A percentile compares a stretch with the other conserved stretches of the same genome.
Conservation (phyloP, 768 basidiomycete species). For the Cantharellus anzutake region DNA sequence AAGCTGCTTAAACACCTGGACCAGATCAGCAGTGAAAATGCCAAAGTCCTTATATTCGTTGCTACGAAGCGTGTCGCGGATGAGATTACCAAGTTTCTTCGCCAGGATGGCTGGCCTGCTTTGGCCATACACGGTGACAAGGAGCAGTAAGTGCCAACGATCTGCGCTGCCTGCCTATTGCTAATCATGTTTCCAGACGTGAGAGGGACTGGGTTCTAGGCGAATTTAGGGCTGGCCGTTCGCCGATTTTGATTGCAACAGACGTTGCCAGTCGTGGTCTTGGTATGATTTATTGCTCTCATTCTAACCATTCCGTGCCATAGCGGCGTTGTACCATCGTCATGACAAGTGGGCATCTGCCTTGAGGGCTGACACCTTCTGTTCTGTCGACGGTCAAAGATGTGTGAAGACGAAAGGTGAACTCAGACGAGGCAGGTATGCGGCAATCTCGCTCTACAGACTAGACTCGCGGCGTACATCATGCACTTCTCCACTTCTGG, state of each 20-base stretch:
- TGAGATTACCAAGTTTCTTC: constrained; percentile 93
- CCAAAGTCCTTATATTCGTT: constrained; percentile 97
- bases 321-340: neutral
- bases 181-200: constrained; percentile 30
- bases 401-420: no score
- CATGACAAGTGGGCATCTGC: no score
- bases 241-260: constrained; percentile 94
- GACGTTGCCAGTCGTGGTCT: constrained; percentile 99
- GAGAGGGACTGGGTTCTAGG: constrained; percentile 98
- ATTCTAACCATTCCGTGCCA: neutral
- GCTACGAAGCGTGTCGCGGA: constrained; percentile 96
- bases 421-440: no score
- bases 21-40: constrained; percentile 88
- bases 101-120: constrained; percentile 99
- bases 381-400: no score
- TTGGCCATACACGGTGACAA: constrained; percentile 99
- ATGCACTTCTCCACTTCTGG: no score
- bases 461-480: no score
- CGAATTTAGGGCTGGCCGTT: constrained; percentile 96
- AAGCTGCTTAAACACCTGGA: constrained; percentile 96
- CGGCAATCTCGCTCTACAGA: no score
- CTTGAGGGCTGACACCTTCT: no score
- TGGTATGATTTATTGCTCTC: constrained; percentile 50
- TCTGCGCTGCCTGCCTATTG: neutral
- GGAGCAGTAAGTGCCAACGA: constrained; percentile 50